Evolutionary conservation across 2,329 filamentous ascomycete genomes (phyloP), one percentile per base, ranked within the genome.

Genomic region (Penicillium sp.): DNA sequence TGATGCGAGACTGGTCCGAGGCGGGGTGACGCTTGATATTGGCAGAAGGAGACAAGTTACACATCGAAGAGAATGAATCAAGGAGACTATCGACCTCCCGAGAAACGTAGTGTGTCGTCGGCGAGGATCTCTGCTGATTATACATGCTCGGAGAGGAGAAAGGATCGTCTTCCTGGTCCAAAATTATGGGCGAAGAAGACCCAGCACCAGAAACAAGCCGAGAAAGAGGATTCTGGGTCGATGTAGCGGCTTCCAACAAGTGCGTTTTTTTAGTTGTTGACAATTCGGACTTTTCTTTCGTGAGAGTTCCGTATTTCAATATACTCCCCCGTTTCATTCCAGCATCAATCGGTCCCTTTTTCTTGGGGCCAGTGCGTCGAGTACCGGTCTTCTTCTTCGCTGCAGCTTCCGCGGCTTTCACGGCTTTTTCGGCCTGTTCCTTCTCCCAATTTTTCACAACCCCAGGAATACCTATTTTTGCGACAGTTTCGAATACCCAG

Each of bases 401-500:
- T 10, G 70, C 61, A 43, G 60, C 54, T 47, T 58, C 58, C 25
- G 37, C 59, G 9, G 58, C 59, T 60, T 69, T 59, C 54, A 63
- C 58, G 6, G 67, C 63, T 56, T 74, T 75, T 21, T 69, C 67
- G 6, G 65, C 61, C 56, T 73, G 69, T 59, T 73, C 71, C 37
- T 69, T 70, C 46, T 90, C 84, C 82, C 88, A 93, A 42, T 84
- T 83, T 62, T 87, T 80, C 0, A 90, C 82, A 29, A 83, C 83
- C 2, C 86, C 75, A 4, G 89, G 89, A 54, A 87, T 81, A 0
- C 89, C 89, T 3, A 87, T 71, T 56, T 82, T 84, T 5, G 86
- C 83, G 52, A 90, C 79, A 0, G 82, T 81, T 64, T 88, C 85
- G 23, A 89, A 80, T 6, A 93, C 75, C 90, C 90, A 93, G 10